Evolutionary conservation across 257 asterid species (phyloP).

Genomic region (Solanum virginianum): DNA sequence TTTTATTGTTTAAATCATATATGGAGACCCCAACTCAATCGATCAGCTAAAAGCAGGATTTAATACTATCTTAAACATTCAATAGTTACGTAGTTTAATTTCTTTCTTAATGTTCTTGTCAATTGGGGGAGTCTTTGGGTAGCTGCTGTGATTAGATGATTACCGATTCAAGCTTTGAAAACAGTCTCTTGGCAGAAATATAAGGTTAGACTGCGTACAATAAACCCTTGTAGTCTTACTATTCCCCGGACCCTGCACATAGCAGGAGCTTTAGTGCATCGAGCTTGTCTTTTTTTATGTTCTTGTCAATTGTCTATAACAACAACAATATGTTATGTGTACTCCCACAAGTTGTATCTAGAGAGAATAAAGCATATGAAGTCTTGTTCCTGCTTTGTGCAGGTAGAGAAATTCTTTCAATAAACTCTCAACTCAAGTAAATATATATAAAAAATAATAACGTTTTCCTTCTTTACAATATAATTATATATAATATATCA

Average conservation of each 20-base stretch:
- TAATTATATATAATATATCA: not conserved
- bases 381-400: fast-evolving
- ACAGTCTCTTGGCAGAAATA: too few relatives aligned
- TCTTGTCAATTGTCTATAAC: not conserved
- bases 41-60: not conserved
- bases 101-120: not conserved
- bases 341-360: not conserved
- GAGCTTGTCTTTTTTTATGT: not conserved
- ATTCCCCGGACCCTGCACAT: too few relatives aligned
- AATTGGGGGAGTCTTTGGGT: too few relatives aligned
- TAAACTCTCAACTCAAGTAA: not conserved
- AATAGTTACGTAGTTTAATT: too few relatives aligned
- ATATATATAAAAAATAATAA: not conserved
- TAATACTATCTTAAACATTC: not conserved
- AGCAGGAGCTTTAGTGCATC: too few relatives aligned
- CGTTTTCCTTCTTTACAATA: not conserved
- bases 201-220: too few relatives aligned
- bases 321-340: fast-evolving
- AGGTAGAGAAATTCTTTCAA: not conserved
- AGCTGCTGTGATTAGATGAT: too few relatives aligned
- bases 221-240: fast-evolving
- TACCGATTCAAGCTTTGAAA: too few relatives aligned
- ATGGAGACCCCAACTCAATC: fast-evolving
- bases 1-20: not conserved
- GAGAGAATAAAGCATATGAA: fast-evolving